These are phyloP conservation scores for Fusarium longipes DNA, from an alignment of 2,329 filamentous ascomycete species.

Conservation along the genomic window DNA sequence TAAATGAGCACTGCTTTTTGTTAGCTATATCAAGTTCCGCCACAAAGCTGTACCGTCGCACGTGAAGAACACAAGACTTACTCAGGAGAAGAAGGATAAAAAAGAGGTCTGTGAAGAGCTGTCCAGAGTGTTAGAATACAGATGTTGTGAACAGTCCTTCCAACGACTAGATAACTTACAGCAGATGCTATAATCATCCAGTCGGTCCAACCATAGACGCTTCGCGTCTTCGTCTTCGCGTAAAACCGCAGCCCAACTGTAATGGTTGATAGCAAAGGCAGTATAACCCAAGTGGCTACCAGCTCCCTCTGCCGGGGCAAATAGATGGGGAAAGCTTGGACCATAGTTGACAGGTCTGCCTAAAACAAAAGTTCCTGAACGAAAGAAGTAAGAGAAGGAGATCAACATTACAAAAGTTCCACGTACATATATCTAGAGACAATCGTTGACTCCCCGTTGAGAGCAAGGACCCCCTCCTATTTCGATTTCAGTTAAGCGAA, in stretches of 20 bases:
- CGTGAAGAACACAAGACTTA: background rate
- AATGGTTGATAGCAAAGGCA: constrained; percentile 3
- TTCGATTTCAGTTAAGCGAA: background rate
- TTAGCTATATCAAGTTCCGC: too few species aligned
- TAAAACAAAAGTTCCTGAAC: background rate
- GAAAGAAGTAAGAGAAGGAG: constrained; percentile 1
- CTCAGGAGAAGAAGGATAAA: constrained; percentile 12
- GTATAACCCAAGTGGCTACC: background rate
- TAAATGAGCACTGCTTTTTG: constrained; percentile 1
- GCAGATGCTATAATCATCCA: constrained; percentile 14
- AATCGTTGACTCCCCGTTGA: background rate
- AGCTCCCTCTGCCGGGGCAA: constrained; percentile 10
- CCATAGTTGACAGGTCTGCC: background rate
- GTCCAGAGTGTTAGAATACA: background rate
- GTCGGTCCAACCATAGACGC: constrained; percentile 16
- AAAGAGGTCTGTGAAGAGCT: constrained; percentile 8
- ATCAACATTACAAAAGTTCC: constrained; percentile 22
- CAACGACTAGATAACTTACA: background rate
- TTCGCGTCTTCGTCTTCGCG: constrained; percentile 13
- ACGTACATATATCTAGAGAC: constrained; percentile 1
- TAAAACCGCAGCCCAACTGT: constrained; percentile 7
- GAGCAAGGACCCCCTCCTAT: background rate
- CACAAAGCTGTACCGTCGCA: too few species aligned
- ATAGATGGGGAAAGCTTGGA: constrained; percentile 8
- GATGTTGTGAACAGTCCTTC: rapidly evolving